Conservation (phyloP, 208 protist genomes). For the Chromosphaera perkinsii region DNA sequence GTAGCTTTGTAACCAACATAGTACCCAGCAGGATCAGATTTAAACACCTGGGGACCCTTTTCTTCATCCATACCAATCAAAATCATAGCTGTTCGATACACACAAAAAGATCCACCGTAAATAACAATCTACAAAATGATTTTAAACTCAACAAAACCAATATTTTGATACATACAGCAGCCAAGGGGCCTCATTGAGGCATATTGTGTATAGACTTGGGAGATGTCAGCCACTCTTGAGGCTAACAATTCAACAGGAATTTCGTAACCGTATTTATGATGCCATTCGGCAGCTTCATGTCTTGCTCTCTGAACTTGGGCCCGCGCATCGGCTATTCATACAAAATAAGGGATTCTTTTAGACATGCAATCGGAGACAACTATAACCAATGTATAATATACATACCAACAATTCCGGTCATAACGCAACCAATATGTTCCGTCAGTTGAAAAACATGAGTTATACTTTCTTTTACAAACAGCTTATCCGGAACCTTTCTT, state of each 20-base stretch:
- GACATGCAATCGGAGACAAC: not conserved
- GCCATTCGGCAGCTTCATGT: slow-evolving; percentile 87
- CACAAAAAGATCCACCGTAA: not conserved
- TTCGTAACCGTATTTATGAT: slow-evolving; percentile 89
- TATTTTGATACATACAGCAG: slow-evolving; percentile 17
- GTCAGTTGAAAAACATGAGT: slow-evolving; percentile 89
- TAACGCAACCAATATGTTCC: slow-evolving; percentile 81
- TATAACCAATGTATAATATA: not conserved
- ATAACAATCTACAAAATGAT: not conserved
- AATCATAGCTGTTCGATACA: slow-evolving; percentile 32
- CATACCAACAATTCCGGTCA: slow-evolving; percentile 81
- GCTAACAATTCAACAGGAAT: slow-evolving; percentile 89
- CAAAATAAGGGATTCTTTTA: not conserved
- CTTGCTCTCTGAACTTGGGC: slow-evolving; percentile 78
- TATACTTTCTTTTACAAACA: slow-evolving; percentile 87
- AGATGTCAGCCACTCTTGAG: slow-evolving; percentile 87
- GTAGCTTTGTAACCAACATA: slow-evolving; percentile 35
- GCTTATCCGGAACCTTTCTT: slow-evolving; percentile 92
- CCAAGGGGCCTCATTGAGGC: slow-evolving; percentile 36
- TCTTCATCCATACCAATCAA: slow-evolving; percentile 40
- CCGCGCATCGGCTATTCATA: slow-evolving; percentile 50
- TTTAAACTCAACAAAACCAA: not conserved
- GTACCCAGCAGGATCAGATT: slow-evolving; percentile 43
- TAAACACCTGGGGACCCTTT: slow-evolving; percentile 34
- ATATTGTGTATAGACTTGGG: slow-evolving; percentile 90